These are phyloP conservation scores for Penicillium occitanis DNA, from an alignment of 2,329 filamentous ascomycete genomes.

Conservation along the genomic window DNA sequence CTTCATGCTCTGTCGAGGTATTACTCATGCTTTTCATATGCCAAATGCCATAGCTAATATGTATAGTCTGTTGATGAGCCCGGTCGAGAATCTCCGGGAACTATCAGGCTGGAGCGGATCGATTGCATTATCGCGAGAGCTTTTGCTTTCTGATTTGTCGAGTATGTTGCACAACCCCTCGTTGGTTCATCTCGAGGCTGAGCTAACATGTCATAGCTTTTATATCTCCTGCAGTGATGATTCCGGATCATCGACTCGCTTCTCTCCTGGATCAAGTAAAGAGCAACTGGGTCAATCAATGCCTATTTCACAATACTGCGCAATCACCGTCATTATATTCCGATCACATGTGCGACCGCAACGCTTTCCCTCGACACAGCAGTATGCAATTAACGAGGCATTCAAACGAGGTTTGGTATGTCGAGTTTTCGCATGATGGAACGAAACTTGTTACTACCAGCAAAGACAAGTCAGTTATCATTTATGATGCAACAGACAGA, in stretches of 20 bases:
- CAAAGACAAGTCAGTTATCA: conserved; percentile 69
- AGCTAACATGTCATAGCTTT: conserved; percentile 57
- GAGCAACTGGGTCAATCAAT: conserved; percentile 75
- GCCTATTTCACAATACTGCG: conserved; percentile 83
- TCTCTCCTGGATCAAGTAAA: conserved; percentile 81
- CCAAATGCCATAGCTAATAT: conserved; percentile 1
- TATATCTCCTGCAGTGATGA: conserved; percentile 95
- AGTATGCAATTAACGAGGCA: conserved; percentile 71
- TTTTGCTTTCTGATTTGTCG: conserved; percentile 76
- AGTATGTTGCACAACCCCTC: conserved; percentile 55
- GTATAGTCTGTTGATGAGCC: conserved; percentile 82
- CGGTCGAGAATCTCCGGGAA: conserved; percentile 70
- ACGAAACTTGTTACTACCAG: conserved; percentile 79
- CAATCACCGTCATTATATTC: conserved; percentile 80
- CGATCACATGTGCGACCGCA: conserved; percentile 79
- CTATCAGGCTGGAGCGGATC: conserved; percentile 87
- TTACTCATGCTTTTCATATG: conserved; percentile 21
- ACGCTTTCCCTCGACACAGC: conserved; percentile 73
- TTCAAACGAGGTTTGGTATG: conserved; percentile 83
- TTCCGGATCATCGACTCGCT: conserved; percentile 85
- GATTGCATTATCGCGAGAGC: conserved; percentile 68
- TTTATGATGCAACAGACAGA: conserved; percentile 70
- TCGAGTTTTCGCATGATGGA: conserved; percentile 87
- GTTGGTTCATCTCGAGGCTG: neutral
- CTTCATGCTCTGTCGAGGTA: conserved; percentile 79